A percentile compares a stretch with the other conserved stretches of the same genome.
Evolutionary conservation across 1,284 basidiomycete genomes (phyloP).

Genomic region (Cryptococcus neoformans): DNA sequence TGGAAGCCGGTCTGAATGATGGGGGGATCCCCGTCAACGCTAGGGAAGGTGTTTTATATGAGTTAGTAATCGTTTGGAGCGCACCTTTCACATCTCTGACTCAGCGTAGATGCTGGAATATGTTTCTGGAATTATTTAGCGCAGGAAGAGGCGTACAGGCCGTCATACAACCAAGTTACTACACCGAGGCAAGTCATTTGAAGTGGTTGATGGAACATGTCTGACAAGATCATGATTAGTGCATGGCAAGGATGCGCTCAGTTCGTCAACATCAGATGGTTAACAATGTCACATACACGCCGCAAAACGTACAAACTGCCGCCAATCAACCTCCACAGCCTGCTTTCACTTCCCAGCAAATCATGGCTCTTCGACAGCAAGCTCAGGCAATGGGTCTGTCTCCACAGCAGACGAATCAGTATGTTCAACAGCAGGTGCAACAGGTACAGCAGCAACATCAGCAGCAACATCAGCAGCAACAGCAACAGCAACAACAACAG

Average conservation of each 20-base stretch:
- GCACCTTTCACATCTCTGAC: background rate
- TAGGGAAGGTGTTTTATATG: constrained; percentile 46
- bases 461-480: constrained; percentile 8
- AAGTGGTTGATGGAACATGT: background rate
- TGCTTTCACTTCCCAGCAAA: background rate
- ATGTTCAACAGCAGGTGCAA: background rate
- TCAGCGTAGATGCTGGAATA: constrained; percentile 45
- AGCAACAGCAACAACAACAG: too few relatives aligned
- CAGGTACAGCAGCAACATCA: constrained; percentile 10
- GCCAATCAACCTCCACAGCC: background rate
- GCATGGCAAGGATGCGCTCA: constrained; percentile 34
- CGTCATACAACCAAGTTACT: constrained; percentile 39
- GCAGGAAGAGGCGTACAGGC: constrained; percentile 44
- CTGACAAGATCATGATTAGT: constrained; percentile 17
- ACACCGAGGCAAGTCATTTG: constrained; percentile 38
- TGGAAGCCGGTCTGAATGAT: constrained; percentile 42
- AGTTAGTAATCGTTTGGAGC: constrained; percentile 33
- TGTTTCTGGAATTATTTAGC: constrained; percentile 51
- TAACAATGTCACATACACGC: background rate
- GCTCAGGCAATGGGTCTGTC: background rate
- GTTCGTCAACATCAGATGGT: constrained; percentile 17
- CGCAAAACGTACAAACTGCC: background rate
- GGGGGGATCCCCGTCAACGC: constrained; percentile 44
- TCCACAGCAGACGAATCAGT: background rate
- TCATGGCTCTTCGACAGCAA: background rate